A percentile compares a stretch with the other conserved stretches of the same genome.
Evolutionary conservation across 2,329 filamentous ascomycete genomes (phyloP).

Genomic region (Penicillium sp.): DNA sequence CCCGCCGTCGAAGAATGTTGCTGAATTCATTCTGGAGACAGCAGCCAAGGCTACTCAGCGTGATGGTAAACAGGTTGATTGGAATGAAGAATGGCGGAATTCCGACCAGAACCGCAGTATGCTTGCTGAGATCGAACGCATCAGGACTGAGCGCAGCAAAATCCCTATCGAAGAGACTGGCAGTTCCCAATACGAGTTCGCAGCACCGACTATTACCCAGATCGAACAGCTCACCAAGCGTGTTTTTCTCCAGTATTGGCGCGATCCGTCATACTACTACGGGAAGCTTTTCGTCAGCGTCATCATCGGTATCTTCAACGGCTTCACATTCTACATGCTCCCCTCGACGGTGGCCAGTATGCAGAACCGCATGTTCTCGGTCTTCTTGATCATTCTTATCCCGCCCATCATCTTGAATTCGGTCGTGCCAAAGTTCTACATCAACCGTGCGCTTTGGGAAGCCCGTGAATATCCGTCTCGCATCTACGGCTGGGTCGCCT

Average conservation of each 20-base stretch:
- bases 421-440: slow-evolving; percentile 71
- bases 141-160: slow-evolving; percentile 54
- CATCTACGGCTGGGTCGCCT: slow-evolving; percentile 73
- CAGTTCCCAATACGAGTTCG: slow-evolving; percentile 52
- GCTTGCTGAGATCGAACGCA: slow-evolving; percentile 58
- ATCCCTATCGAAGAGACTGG: slow-evolving; percentile 40
- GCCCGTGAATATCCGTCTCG: slow-evolving; percentile 65
- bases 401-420: slow-evolving; percentile 67
- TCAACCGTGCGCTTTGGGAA: slow-evolving; percentile 66
- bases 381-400: slow-evolving; percentile 60
- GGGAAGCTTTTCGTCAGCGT: slow-evolving; percentile 68
- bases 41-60: slow-evolving; percentile 53
- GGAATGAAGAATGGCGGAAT: slow-evolving; percentile 68
- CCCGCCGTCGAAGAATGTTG: slow-evolving; percentile 60
- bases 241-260: slow-evolving; percentile 67
- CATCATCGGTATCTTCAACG: slow-evolving; percentile 69
- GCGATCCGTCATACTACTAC: slow-evolving; percentile 69
- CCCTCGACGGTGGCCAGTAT: slow-evolving; percentile 61
- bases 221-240: slow-evolving; percentile 62
- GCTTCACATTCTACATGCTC: slow-evolving; percentile 69
- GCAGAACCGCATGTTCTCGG: slow-evolving; percentile 72
- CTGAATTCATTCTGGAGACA: slow-evolving; percentile 62
- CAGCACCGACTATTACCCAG: slow-evolving; percentile 59
- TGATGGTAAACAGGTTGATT: slow-evolving; percentile 57
- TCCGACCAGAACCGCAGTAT: slow-evolving; percentile 57